Percentiles rank a stretch among this genome's conserved stretches.
Evolutionary conservation across 352 stramenopile species (phyloP).

Genomic region (Globisporangium cylindrosporum): DNA sequence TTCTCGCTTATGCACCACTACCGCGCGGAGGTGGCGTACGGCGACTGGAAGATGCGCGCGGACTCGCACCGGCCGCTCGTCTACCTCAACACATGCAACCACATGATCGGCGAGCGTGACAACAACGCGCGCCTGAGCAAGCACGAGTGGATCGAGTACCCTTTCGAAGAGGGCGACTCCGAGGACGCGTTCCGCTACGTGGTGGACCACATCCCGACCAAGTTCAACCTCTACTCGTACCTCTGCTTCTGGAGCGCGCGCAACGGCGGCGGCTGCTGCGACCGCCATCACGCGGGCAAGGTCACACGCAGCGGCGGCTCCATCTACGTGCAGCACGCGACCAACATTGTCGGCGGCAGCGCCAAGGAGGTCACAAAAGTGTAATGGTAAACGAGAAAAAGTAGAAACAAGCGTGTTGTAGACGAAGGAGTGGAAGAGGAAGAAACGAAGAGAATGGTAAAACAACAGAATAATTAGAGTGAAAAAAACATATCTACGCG

Average conservation of each 20-base stretch:
- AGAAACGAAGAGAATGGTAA: neutral
- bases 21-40: conserved; percentile 42
- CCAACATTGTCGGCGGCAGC: neutral
- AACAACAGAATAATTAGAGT: conserved; percentile 13
- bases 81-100: conserved; percentile 89
- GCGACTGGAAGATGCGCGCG: conserved; percentile 41
- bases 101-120: conserved; percentile 86
- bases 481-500: conserved; percentile 4
- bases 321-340: conserved; percentile 47
- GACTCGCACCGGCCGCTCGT: conserved; percentile 60
- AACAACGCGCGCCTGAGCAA: conserved; percentile 76
- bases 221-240: conserved; percentile 87
- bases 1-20: conserved; percentile 91
- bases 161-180: conserved; percentile 63
- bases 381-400: conserved; percentile 1
- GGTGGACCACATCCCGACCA: conserved; percentile 80
- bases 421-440: neutral
- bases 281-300: conserved; percentile 54
- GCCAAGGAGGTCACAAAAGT: conserved; percentile 1
- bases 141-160: conserved; percentile 81
- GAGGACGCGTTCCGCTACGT: conserved; percentile 77
- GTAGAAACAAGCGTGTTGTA: neutral
- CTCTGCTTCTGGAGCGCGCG: conserved; percentile 69
- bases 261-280: conserved; percentile 77
- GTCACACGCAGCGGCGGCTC: conserved; percentile 55